phyloP scores from a whole-genome alignment of 1,284 basidiomycete genomes.

The Fistulinella cinereoalba region DNA sequence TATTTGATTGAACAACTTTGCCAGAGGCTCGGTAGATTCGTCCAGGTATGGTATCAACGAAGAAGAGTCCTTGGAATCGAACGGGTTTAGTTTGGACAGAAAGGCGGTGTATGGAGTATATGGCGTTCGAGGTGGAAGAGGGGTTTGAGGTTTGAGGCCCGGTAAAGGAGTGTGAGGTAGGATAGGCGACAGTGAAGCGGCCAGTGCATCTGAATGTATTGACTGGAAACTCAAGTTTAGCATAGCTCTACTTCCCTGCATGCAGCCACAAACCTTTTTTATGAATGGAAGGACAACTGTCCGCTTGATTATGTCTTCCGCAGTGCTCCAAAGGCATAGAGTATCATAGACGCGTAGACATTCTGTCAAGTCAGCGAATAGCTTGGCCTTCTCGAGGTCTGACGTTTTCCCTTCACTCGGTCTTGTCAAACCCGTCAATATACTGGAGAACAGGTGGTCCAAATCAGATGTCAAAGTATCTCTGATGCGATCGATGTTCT shows the following conservation, averaged over 20 bases:
- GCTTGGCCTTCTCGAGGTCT: constrained; percentile 65
- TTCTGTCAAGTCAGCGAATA: constrained; percentile 64
- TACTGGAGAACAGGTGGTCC: constrained; percentile 70
- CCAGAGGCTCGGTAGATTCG: constrained; percentile 63
- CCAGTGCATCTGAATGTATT: constrained; percentile 66
- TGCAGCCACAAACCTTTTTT: constrained; percentile 54
- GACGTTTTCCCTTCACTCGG: constrained; percentile 43
- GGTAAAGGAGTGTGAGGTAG: constrained; percentile 62
- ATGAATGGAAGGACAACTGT: constrained; percentile 74
- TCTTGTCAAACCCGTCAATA: constrained; percentile 47
- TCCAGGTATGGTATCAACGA: constrained; percentile 52
- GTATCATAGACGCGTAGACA: constrained; percentile 82
- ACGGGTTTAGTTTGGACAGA: constrained; percentile 49
- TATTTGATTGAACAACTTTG: constrained; percentile 75
- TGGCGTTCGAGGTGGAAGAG: constrained; percentile 67
- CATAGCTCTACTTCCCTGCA: neutral
- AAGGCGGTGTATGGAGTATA: constrained; percentile 64
- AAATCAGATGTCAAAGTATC: constrained; percentile 81
- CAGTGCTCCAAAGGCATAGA: constrained; percentile 78
- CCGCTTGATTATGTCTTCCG: constrained; percentile 77
- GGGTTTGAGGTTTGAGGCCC: constrained; percentile 16
- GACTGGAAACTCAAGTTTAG: constrained; percentile 45
- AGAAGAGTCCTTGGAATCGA: constrained; percentile 32
- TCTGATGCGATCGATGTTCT: constrained; percentile 81
- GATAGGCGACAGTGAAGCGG: constrained; percentile 67